Evolutionary conservation across 2,329 filamentous ascomycete species (phyloP), one percentile per base, ranked within the genome.

Genomic region (Alternaria angustiovoidea): DNA sequence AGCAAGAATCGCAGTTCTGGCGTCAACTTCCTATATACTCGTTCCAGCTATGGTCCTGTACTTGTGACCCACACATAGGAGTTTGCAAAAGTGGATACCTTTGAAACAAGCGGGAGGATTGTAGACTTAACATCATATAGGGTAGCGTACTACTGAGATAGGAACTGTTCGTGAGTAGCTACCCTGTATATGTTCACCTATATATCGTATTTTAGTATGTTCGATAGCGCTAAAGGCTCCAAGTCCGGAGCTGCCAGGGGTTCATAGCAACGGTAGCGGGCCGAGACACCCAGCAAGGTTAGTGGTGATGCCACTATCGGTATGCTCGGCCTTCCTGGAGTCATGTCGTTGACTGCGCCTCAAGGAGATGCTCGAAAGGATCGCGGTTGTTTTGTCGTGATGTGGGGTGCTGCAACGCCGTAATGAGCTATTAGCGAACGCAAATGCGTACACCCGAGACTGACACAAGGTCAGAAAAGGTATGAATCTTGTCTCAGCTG

Each of bases 21-120:
- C 46, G 7, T 42, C 26, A 39, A 46, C 38, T 18, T 34, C 12
- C 39, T 62, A 62, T 59, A 59, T 59, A 62, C 51, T 26, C 22
- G 18, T 30, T n/a, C n/a, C 20, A 41, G n/a, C 30, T 54, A 36
- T 6, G 59, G 20, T 52, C 55, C 53, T 47, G 56, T 57, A 63
- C 63, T 58, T 39, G 68, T 58, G 22, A 20, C 64, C 69, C 26
- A 65, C 64, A 28, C 41, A 57, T 44, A 34, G 32, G 28, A 39
- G 46, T 38, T 36, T 41, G 46, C 20, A 30, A 38, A 42, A 47
- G 34, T 51, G 57, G 57, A 28, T 46, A 51, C 38, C 38, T 16
- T 32, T 44, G 52, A 55, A 54, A 51, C 46, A 43, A 43, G 34
- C 53, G 46, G 34, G 54, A 51, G 52, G 47, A 54, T 42, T 57